Evolutionary conservation across 345 rosid genomes (phyloP).

Genomic region (Sonneratia caseolaris): DNA sequence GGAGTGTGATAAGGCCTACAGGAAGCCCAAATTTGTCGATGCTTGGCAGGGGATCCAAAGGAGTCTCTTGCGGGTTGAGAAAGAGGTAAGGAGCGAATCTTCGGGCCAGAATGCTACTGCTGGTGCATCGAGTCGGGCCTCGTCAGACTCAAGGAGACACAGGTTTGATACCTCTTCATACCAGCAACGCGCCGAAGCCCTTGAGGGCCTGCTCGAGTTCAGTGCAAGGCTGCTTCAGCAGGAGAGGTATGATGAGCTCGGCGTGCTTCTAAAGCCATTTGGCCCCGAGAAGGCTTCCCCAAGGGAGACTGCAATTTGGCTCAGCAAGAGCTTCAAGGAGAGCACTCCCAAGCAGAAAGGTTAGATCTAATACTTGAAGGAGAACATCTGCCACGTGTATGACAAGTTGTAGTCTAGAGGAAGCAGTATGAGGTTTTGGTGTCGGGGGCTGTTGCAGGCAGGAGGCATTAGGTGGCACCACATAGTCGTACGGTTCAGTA

Average conservation of each 20-base stretch:
- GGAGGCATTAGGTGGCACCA: neutral
- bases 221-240: conserved; percentile 87
- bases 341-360: conserved; percentile 46
- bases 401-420: neutral
- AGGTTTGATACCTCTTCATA: conserved; percentile 83
- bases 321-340: conserved; percentile 97
- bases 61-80: conserved; percentile 35
- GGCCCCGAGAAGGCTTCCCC: conserved; percentile 99
- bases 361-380: conserved; percentile 1
- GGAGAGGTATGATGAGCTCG: conserved; percentile 88
- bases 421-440: neutral
- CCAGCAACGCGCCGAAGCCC: conserved; percentile 93
- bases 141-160: conserved; percentile 52
- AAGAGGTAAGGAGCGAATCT: conserved; percentile 57
- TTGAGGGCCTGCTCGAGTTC: conserved; percentile 96
- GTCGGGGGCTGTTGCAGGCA: neutral
- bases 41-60: conserved; percentile 65
- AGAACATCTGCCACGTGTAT: conserved; percentile 8
- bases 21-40: conserved; percentile 39
- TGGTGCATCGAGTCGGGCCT: conserved; percentile 83
- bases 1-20: conserved; percentile 30
- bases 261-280: conserved; percentile 85
- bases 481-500: neutral
- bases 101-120: conserved; percentile 93
- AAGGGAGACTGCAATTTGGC: conserved; percentile 97